Evolutionary conservation across 2,329 filamentous ascomycete species (phyloP), one percentile per base, ranked within the genome.

Genomic region (Penicillium sclerotiorum): DNA sequence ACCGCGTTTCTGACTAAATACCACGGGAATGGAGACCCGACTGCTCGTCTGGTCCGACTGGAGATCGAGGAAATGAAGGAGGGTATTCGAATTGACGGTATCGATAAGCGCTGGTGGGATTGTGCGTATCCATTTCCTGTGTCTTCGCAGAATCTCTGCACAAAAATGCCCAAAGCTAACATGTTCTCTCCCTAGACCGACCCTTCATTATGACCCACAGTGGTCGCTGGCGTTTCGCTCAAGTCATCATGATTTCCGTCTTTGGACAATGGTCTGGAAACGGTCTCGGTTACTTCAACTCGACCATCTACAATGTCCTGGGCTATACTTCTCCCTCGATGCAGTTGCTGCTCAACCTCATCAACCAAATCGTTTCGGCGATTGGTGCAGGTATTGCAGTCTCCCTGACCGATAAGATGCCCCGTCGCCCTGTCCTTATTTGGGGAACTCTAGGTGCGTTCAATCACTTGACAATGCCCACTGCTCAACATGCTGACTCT

Each of bases 241-340:
- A 79, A 52, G 76, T 79, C 35, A 55, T 78, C 54, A 77, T 79
- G 74, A 78, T 79, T 54, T 76, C 76, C 37, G 67, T 78, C 52
- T 79, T 79, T 47, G 77, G 76, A 13, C 76, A 79, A 58, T 79
- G 77, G 64, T 78, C 77, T 1, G 77, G 77, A 17, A 78, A 78
- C 49, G 76, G 76, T 44, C 71, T 79, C 6, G 75, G 76, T 12
- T 80, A 79, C 66, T 80, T 78, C 65, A 79, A 79, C 62, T 69
- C 77, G 7, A 71, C 69, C 30, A 79, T 80, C 57, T 78, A 76
- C 60, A 55, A 70, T 17, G 55, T 50, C n/a, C 5, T 67, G 15
- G 61, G 61, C 28, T 66, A 65, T 40, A 60, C 52, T 9, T 50
- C 55, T 0, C 60, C 58, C 41, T 61, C 61, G 6, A 64, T 53